Base-by-base conservation (phyloP, 1,284 basidiomycete genomes). In the Papiliotrema flavescens region DNA sequence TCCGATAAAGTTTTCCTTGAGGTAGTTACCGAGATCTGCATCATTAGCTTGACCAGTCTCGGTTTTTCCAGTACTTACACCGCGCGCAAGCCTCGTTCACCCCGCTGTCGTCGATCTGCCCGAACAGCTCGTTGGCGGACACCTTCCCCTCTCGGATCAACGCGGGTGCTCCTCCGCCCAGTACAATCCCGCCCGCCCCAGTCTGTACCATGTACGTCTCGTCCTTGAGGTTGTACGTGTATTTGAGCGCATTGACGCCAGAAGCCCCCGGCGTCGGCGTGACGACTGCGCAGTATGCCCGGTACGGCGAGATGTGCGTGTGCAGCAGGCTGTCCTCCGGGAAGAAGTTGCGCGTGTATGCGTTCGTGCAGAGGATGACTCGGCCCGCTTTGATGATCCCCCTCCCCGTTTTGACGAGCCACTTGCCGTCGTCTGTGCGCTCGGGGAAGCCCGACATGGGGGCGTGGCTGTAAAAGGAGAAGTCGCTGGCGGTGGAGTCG, bases 301-400 rank as follows among this genome's bases (percentile, higher is more conserved):
- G 59, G 26, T 50, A 56, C 0, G 54, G 53, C 3, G 53, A 46
- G 3, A 63, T 41, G 15, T 41, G 39, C 22, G 39, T 6, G 39
- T 19, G 22, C n/a, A 41, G 22, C 39, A 41, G 8, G 39, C 39
- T 22, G 32, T 34, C 49, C 15, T 54, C 54, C 35, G 58, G 52
- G 53, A 70, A 62, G 9, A 73, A 55, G 42, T 69, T 60, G 1
- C 47, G 54, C 0, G 69, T 71, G 55, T 71, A 67, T 1, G 64
- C 71, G 47, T 70, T 70, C 2, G 69, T 65, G n/a, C 63, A 67
- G 17, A 71, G 28, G 9, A 71, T 51, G 19, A 73, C 64, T 20
- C 64, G 50, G 40, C 39, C 45, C 2, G 68, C 64, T 2, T 24
- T 56, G 23, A 73, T 28, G 5, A 8, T 51, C 2, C 71, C 68